Evolutionary conservation across 805 yeast genomes (phyloP).

Genomic region (Kuraishia floccosa): DNA sequence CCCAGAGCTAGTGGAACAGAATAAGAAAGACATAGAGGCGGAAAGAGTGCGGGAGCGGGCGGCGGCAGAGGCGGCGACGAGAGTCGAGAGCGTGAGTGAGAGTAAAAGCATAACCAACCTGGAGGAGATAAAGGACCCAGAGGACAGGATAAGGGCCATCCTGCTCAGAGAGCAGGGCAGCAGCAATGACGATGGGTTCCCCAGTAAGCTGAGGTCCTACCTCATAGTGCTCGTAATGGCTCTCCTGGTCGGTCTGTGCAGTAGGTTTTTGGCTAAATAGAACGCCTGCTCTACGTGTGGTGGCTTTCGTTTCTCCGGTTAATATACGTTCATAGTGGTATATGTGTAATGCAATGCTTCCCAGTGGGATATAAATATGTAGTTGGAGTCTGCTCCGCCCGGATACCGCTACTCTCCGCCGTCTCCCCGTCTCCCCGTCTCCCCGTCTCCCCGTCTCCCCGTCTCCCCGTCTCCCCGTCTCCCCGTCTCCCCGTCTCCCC

Average conservation of each 20-base stretch:
- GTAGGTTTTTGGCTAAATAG: constrained; percentile 1
- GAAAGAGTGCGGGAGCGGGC: no score
- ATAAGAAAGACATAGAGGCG: constrained; percentile 19
- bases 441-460: no score
- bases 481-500: no score
- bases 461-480: no score
- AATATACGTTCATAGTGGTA: no score
- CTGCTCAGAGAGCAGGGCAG: constrained; percentile 4
- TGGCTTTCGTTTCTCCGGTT: not conserved
- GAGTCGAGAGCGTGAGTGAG: no score
- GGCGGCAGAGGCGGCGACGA: constrained; percentile 11
- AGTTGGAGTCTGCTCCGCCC: no score
- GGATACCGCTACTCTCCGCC: no score
- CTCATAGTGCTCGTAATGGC: constrained; percentile 7
- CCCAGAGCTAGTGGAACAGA: constrained; percentile 49
- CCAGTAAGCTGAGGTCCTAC: not conserved
- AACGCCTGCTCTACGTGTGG: not conserved
- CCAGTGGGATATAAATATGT: no score
- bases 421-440: no score
- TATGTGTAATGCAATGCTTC: no score
- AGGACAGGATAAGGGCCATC: constrained; percentile 50
- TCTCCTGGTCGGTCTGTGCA: constrained; percentile 4
- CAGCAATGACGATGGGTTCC: not conserved
- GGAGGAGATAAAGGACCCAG: constrained; percentile 45
- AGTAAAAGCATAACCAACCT: no score